Conservation (phyloP, 129 eudicot genomes). For the Helichrysum umbraculigerum region DNA sequence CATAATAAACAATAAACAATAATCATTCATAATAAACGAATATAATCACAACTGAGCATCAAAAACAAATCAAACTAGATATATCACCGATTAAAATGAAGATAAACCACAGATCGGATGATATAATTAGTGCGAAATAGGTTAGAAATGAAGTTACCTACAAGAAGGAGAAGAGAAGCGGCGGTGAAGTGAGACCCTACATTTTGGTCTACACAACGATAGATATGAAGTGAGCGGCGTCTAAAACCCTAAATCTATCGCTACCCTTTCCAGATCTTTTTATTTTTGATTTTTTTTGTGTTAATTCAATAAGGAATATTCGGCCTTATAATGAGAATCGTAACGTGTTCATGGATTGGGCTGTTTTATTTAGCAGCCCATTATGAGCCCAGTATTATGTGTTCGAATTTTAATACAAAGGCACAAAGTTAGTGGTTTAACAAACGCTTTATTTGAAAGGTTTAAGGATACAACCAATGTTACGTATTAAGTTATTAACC, state of each 20-base stretch:
- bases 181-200: background rate
- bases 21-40: background rate
- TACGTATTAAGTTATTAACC: no score
- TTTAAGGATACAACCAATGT: no score
- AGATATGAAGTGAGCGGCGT: conserved; percentile 9
- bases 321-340: background rate
- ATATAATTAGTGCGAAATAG: background rate
- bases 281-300: background rate
- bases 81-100: background rate
- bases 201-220: background rate
- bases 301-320: background rate
- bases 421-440: no score
- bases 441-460: no score
- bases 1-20: conserved; percentile 1
- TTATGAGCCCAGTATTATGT: background rate
- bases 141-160: background rate
- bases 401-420: no score
- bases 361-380: background rate
- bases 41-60: background rate
- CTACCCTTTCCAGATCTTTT: background rate
- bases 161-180: background rate
- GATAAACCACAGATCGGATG: background rate
- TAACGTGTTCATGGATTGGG: background rate
- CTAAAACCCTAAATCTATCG: background rate
- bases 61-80: background rate